phyloP scores from a whole-genome alignment of 441 rosid genomes.

The Mallotus repandus region DNA sequence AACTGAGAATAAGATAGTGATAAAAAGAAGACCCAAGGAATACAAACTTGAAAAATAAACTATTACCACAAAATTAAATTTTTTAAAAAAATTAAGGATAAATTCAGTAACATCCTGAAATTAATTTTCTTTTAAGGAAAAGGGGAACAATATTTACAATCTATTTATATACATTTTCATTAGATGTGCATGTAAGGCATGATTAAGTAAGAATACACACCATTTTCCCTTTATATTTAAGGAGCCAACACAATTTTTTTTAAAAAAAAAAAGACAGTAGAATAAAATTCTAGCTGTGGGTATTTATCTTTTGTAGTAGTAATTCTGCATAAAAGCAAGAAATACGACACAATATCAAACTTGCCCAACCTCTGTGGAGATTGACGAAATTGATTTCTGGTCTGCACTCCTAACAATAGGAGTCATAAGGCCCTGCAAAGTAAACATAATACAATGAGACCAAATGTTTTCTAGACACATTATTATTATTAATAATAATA shows the following conservation, averaged over 20 bases:
- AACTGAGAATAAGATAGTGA: constrained; percentile 17
- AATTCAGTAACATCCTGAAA: neutral
- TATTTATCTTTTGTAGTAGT: neutral
- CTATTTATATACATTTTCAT: neutral
- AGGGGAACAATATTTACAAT: neutral
- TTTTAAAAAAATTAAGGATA: neutral
- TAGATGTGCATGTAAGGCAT: too few species aligned
- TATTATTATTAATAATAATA: constrained; percentile 15
- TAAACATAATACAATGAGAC: constrained; percentile 33
- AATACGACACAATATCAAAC: constrained; percentile 6
- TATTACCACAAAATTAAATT: neutral
- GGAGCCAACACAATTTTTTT: neutral
- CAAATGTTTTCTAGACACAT: constrained; percentile 8
- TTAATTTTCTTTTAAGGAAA: neutral
- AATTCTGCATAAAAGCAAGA: constrained; percentile 5
- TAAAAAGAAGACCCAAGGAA: neutral
- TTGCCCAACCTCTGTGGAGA: constrained; percentile 72
- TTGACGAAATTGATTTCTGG: constrained; percentile 85
- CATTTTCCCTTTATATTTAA: neutral
- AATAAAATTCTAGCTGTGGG: neutral
- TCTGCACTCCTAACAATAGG: constrained; percentile 91
- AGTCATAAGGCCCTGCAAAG: constrained; percentile 90
- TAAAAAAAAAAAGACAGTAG: neutral
- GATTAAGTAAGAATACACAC: neutral
- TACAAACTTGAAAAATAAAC: constrained; percentile 10